A percentile compares a stretch with the other conserved stretches of the same genome.
These are phyloP conservation scores for Berkeleyomyces basicola DNA, from an alignment of 2,329 filamentous ascomycete species.

Conservation along the genomic window DNA sequence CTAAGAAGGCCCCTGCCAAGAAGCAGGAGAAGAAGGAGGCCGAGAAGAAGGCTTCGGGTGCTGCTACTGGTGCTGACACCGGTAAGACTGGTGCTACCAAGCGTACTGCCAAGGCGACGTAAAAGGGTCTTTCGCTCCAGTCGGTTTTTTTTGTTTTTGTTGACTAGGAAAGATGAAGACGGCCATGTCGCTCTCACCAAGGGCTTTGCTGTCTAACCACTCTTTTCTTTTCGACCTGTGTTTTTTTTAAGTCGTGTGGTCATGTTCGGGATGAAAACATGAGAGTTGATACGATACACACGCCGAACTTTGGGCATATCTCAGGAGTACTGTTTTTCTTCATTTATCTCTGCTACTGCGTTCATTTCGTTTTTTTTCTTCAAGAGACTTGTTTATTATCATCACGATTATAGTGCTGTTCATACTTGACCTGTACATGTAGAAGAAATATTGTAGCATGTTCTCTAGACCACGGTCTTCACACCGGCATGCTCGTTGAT, in stretches of 20 bases:
- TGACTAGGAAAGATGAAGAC: not conserved
- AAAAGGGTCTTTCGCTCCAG: not conserved
- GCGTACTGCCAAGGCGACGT: conserved; percentile 34
- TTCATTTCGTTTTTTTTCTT: not conserved
- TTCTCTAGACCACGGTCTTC: not conserved
- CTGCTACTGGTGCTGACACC: conserved; percentile 48
- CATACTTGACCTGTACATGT: not conserved
- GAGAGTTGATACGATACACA: conserved; percentile 11
- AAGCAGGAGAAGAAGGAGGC: conserved; percentile 41
- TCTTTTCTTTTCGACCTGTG: not conserved
- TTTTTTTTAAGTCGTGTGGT: conserved; percentile 6
- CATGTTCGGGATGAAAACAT: conserved; percentile 11
- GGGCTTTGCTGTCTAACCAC: not conserved
- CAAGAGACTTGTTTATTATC: conserved; percentile 2
- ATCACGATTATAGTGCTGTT: not conserved
- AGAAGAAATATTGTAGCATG: not conserved
- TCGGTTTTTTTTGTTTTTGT: not conserved
- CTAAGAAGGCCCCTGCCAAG: conserved; percentile 59
- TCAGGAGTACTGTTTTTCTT: conserved; percentile 12
- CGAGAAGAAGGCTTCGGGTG: conserved; percentile 48
- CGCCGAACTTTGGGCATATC: conserved; percentile 10
- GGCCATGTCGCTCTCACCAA: not conserved
- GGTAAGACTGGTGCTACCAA: conserved; percentile 57
- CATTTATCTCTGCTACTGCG: conserved; percentile 7
- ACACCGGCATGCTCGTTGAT: conserved; percentile 46